Evolutionary conservation across 1,139 yeast species (phyloP), one percentile per base, ranked within the genome.

Genomic region (Yamadazyma friedrichii): DNA sequence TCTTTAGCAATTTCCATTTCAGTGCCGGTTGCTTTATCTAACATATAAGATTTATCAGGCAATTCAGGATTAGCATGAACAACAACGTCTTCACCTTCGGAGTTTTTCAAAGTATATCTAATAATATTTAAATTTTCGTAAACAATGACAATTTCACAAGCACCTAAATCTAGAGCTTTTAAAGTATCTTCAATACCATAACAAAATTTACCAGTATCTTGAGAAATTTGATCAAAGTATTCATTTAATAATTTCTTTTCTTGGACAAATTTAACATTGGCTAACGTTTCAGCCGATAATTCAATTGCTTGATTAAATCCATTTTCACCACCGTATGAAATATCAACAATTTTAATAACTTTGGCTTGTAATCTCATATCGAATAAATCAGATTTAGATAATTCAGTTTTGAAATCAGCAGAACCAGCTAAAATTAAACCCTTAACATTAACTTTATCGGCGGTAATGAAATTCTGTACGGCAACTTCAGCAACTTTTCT

Each of bases 301-400:
- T 93, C 98, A 59, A 93, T 93, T 40, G 98, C 98, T 72, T 93
- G 98, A 72, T 93, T 93, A 76, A 93, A 93, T 39, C 98, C 98
- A 64, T 93, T 93, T 69, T 93, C 98, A 59, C 98, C 98, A 65
- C 98, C 98, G 61, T 93, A 93, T 2, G 98, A 91, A 42, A 93
- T 87, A 75, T 93, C 98, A 43, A 94, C 98, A 62, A 89, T 80
- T 67, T 89, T 88, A 47, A 93, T 78, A 55, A 93, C 84, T 70
- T 89, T 91, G 38, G 87, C 84, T 55, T 79, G 88, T 61, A 93
- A 78, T 71, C 98, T 87, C 55, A 71, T 73, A 65, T 93, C 98
- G 62, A 93, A 91, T 73, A 93, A 71, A 61, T 93, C 98, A 36
- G 97, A 88, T 65, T 84, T 88, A 44, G 88, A 80, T 63, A 93